These are phyloP conservation scores for Xylariales sp. DNA, from an alignment of 2,329 filamentous ascomycete genomes.

Conservation along the genomic window DNA sequence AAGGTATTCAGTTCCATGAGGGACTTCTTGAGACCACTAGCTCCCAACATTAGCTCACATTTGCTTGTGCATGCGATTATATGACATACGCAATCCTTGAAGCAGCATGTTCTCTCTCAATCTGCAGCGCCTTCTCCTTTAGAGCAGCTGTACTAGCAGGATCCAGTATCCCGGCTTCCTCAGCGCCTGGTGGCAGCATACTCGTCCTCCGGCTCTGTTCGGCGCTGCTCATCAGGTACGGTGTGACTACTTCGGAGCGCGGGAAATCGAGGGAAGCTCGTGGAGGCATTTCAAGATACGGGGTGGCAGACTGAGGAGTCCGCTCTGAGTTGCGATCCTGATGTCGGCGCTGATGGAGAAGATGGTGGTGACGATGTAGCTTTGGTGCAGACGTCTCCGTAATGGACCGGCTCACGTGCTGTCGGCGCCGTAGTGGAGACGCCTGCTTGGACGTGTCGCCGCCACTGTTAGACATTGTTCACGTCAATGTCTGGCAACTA, in stretches of 20 bases:
- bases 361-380: slow-evolving; percentile 33
- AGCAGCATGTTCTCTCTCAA: slow-evolving; percentile 36
- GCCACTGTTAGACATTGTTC: slow-evolving; percentile 30
- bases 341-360: slow-evolving; percentile 30
- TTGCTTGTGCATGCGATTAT: background rate
- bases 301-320: slow-evolving; percentile 21
- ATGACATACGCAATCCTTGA: slow-evolving; percentile 36
- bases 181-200: slow-evolving; percentile 27
- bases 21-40: slow-evolving; percentile 47
- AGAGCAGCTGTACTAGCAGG: slow-evolving; percentile 15
- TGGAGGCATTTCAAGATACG: slow-evolving; percentile 22
- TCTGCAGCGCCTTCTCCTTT: slow-evolving; percentile 34
- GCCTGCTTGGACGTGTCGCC: slow-evolving; percentile 24
- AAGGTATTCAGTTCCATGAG: slow-evolving; percentile 51
- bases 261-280: slow-evolving; percentile 41
- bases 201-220: slow-evolving; percentile 40
- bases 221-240: slow-evolving; percentile 32
- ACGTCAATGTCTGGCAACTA: too few species aligned
- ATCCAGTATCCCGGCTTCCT: slow-evolving; percentile 14
- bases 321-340: slow-evolving; percentile 28
- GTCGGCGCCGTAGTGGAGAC: slow-evolving; percentile 36
- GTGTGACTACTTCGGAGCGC: slow-evolving; percentile 40
- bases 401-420: slow-evolving; percentile 53
- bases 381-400: slow-evolving; percentile 47
- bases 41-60: background rate